A percentile compares a stretch with the other conserved stretches of the same genome.
Evolutionary conservation across 169 alveolate species (phyloP).

Genomic region (Babesia bigemina): DNA sequence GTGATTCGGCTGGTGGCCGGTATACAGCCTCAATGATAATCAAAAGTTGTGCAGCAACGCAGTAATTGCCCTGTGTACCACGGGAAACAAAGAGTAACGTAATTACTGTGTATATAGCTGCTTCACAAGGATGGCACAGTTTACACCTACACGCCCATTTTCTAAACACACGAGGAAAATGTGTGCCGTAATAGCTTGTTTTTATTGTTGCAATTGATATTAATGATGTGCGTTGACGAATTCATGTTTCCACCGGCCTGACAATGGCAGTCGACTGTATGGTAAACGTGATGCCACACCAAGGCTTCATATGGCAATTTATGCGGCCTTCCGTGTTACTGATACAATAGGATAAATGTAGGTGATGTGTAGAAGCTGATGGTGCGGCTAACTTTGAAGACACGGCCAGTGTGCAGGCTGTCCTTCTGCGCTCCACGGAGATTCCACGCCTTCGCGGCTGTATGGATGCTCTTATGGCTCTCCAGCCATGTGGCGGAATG

Average conservation of each 20-base stretch:
- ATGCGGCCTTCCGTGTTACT: not conserved
- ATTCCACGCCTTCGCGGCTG: slow-evolving; percentile 3
- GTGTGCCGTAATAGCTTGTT: no score
- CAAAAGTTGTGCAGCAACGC: no score
- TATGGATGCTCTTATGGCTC: not conserved
- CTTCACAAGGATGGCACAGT: no score
- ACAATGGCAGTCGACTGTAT: slow-evolving; percentile 5
- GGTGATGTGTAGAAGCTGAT: slow-evolving; percentile 15
- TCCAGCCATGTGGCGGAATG: slow-evolving; percentile 1
- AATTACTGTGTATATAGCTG: no score
- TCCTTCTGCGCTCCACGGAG: slow-evolving; percentile 8
- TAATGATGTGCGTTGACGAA: not conserved
- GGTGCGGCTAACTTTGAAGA: slow-evolving; percentile 1
- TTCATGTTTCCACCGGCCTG: slow-evolving; percentile 3
- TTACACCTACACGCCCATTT: no score
- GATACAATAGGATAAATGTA: not conserved
- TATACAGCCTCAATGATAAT: no score
- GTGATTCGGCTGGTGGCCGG: no score
- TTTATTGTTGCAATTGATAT: no score
- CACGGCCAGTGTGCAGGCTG: slow-evolving; percentile 35
- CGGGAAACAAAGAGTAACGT: no score
- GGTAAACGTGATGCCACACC: not conserved
- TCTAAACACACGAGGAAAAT: no score
- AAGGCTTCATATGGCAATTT: not conserved
- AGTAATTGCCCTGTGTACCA: no score